Conservation (phyloP, 1,139 yeast genomes). For the Wickerhamomyces sp. region DNA sequence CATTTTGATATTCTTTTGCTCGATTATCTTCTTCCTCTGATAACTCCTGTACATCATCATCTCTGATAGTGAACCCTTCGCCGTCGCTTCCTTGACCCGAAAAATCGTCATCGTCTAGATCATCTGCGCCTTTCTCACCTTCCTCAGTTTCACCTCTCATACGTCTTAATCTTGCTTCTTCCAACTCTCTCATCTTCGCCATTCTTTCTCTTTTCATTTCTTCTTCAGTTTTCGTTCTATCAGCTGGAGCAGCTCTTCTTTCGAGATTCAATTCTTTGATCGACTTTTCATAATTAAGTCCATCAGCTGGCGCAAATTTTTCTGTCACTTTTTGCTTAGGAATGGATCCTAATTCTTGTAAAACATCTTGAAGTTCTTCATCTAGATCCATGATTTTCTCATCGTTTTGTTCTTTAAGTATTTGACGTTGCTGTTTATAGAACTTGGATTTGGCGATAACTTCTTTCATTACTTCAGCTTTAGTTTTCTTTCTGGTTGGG, state of each 20-base stretch:
- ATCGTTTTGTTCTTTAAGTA: conserved; percentile 64
- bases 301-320: conserved; percentile 13
- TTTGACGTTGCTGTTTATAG: conserved; percentile 85
- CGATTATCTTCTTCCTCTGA: conserved; percentile 21
- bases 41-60: conserved; percentile 14
- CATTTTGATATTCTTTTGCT: no score
- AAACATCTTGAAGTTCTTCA: conserved; percentile 68
- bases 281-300: conserved; percentile 57
- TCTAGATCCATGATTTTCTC: conserved; percentile 75
- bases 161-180: conserved; percentile 71
- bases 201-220: conserved; percentile 69
- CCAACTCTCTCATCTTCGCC: conserved; percentile 64
- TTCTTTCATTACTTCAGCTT: conserved; percentile 96
- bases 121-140: conserved; percentile 61
- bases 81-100: conserved; percentile 46
- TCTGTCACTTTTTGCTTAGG: conserved; percentile 17
- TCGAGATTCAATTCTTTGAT: conserved; percentile 82
- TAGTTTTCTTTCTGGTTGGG: conserved; percentile 60
- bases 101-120: conserved; percentile 46
- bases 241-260: conserved; percentile 92
- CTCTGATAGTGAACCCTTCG: conserved; percentile 29
- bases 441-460: conserved; percentile 91
- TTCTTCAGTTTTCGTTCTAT: conserved; percentile 88
- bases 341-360: conserved; percentile 50
- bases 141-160: conserved; percentile 64